phyloP scores from a whole-genome alignment of 495 filamentous ascomycete genomes.

The Tuber melanosporum region DNA sequence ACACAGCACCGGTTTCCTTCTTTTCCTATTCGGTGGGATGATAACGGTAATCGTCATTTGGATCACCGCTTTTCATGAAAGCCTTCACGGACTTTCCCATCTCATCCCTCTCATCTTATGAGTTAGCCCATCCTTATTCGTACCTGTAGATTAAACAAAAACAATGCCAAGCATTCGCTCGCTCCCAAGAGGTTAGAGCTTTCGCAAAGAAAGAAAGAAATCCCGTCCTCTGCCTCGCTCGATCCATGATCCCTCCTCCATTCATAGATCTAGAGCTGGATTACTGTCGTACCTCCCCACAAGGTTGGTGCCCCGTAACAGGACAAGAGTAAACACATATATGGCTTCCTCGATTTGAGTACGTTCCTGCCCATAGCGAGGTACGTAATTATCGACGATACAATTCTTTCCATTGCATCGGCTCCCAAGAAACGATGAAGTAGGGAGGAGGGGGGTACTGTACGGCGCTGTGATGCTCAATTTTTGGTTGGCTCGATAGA shows the following conservation, averaged over 20 bases:
- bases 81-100: neutral
- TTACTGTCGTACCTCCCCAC: conserved; percentile 13
- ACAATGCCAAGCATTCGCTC: neutral
- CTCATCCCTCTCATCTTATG: neutral
- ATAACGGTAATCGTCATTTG: neutral
- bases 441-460: neutral
- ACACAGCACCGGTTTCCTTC: neutral
- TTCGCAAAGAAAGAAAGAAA: neutral
- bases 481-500: no score
- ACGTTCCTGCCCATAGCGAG: conserved; percentile 31
- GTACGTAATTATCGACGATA: conserved; percentile 39
- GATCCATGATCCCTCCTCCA: conserved; percentile 28
- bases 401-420: conserved; percentile 8
- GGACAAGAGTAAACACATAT: conserved; percentile 32
- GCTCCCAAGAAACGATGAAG: neutral
- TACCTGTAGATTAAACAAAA: neutral
- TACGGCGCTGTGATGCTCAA: neutral
- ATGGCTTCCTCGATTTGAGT: conserved; percentile 38
- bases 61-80: neutral
- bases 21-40: neutral
- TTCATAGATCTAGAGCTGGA: conserved; percentile 40
- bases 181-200: neutral
- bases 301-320: conserved; percentile 1
- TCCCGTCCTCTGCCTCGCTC: conserved; percentile 40
- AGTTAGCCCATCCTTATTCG: neutral